Conservation (phyloP, 2,329 filamentous ascomycete species). For the Sporothrix variecibatus region DNA sequence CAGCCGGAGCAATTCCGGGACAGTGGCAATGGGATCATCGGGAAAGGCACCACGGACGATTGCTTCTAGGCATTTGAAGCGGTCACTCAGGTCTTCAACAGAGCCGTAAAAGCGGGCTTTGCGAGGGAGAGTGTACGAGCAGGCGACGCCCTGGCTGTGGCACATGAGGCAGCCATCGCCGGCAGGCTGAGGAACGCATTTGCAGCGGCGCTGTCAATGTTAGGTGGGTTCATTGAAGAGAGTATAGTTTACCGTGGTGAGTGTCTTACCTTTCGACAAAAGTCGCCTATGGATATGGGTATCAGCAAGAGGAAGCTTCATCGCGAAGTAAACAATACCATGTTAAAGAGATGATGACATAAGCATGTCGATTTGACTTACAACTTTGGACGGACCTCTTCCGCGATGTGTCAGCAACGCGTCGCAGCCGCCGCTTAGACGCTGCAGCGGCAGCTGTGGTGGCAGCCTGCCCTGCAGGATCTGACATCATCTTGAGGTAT, state of each 20-base stretch:
- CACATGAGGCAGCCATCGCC: constrained; percentile 40
- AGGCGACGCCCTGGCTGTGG: constrained; percentile 38
- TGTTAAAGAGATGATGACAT: neutral
- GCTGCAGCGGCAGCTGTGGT: neutral
- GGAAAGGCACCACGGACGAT: constrained; percentile 42
- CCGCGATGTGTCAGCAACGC: constrained; percentile 41
- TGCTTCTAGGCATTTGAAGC: constrained; percentile 42
- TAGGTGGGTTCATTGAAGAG: neutral
- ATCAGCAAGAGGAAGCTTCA: neutral
- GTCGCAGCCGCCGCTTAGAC: constrained; percentile 36
- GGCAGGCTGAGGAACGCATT: constrained; percentile 38
- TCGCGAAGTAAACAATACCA: neutral
- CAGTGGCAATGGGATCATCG: constrained; percentile 36
- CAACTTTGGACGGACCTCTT: constrained; percentile 43
- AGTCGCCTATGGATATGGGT: constrained; percentile 33
- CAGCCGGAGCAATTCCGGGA: constrained; percentile 37
- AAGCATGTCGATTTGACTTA: constrained; percentile 31
- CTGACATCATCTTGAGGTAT: constrained; percentile 17
- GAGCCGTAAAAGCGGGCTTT: constrained; percentile 44
- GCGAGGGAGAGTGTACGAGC: constrained; percentile 40
- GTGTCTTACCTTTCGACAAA: constrained; percentile 19
- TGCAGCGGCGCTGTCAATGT: constrained; percentile 38
- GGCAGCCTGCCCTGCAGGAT: constrained; percentile 13
- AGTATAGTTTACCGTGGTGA: neutral
- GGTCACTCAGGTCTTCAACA: constrained; percentile 42